Percentiles rank a stretch among this genome's conserved stretches.
Conservation (phyloP, 306 rosid species). For the Carpinus viminea region DNA sequence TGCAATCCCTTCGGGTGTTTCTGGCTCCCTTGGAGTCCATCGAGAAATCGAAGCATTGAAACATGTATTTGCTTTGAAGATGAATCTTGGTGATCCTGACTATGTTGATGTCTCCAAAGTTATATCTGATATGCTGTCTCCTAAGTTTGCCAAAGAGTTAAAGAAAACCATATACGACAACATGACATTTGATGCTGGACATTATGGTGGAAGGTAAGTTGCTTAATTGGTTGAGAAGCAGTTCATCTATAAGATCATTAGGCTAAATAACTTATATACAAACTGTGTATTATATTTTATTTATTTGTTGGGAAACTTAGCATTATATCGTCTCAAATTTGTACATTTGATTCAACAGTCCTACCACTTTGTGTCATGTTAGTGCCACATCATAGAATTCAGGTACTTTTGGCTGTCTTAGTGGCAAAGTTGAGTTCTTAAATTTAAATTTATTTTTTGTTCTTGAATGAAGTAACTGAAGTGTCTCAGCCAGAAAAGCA, state of each 20-base stretch:
- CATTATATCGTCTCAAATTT: not conserved
- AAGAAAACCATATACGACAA: constrained; percentile 62
- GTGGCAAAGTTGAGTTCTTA: not conserved
- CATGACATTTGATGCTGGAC: constrained; percentile 57
- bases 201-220: constrained; percentile 76
- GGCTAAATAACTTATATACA: not conserved
- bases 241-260: constrained; percentile 10
- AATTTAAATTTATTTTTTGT: not conserved
- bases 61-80: constrained; percentile 67
- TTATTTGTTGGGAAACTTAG: not conserved
- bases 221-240: constrained; percentile 3
- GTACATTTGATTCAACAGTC: not conserved
- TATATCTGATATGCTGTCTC: constrained; percentile 79
- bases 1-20: constrained; percentile 57
- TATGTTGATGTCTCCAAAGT: constrained; percentile 57
- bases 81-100: constrained; percentile 89
- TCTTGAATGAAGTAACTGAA: not conserved
- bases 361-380: not conserved
- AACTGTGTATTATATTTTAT: not conserved
- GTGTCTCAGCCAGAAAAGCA: not conserved
- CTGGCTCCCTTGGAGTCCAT: constrained; percentile 71
- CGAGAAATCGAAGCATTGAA: constrained; percentile 79
- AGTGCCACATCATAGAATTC: not conserved
- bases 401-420: not conserved
- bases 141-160: constrained; percentile 55